Evolutionary conservation across 176 grass and related monocot genomes (phyloP).

Genomic region (Guadua angustifolia): DNA sequence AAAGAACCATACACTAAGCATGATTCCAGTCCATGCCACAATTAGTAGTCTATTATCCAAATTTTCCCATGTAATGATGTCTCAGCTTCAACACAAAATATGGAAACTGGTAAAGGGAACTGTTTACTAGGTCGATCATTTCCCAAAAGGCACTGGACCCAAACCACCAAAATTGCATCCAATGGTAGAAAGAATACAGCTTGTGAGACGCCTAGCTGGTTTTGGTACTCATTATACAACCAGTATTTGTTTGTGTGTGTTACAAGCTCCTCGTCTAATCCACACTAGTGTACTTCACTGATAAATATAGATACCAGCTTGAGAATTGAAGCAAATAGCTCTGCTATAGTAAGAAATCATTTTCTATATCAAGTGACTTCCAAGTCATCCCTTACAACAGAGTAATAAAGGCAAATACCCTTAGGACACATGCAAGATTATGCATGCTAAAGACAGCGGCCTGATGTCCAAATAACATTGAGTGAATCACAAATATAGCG

Average conservation of each 20-base stretch:
- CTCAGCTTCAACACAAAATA: slow-evolving; percentile 21
- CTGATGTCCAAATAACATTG: slow-evolving; percentile 22
- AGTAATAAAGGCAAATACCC: background rate
- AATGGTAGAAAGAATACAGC: slow-evolving; percentile 1
- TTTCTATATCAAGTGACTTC: background rate
- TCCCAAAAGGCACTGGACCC: slow-evolving; percentile 7
- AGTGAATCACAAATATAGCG: background rate
- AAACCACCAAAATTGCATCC: slow-evolving; percentile 8
- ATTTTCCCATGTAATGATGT: slow-evolving; percentile 13
- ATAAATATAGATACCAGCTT: slow-evolving; percentile 13
- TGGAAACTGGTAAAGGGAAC: slow-evolving; percentile 6
- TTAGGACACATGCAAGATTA: slow-evolving; percentile 4
- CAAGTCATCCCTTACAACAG: background rate
- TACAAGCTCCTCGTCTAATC: slow-evolving; percentile 1
- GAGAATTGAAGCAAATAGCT: background rate
- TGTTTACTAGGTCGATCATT: background rate
- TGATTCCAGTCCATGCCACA: slow-evolving; percentile 12
- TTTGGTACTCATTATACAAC: background rate
- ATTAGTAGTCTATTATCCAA: slow-evolving; percentile 31
- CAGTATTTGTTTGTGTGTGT: background rate
- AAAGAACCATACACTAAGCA: background rate
- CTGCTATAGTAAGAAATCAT: background rate
- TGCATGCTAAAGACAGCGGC: slow-evolving; percentile 20
- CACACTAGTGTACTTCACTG: background rate
- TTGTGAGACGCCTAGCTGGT: slow-evolving; percentile 17